Base-by-base conservation (phyloP, 75 land plant species). In the Pinus taeda region DNA sequence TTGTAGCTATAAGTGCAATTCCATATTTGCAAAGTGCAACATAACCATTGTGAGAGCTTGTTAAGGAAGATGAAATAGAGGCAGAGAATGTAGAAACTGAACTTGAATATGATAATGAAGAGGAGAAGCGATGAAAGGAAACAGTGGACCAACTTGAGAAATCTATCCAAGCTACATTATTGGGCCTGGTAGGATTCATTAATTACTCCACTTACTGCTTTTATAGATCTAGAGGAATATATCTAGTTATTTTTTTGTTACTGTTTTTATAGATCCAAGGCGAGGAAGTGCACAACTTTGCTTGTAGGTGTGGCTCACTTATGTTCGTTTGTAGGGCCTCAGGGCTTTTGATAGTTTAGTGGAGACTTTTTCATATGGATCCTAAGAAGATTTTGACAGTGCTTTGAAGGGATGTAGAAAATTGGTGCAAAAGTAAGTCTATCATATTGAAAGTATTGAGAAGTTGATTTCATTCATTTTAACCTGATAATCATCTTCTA, bases 301-400 rank as follows among this genome's bases (percentile, higher is more conserved):
- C 12, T 2, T 6, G 49, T 57, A 57, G n/a, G 30, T 3, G 15
- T 26, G 15, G 1, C 12, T 15, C 61, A 3, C 15, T 59, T 59
- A 24, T 57, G 17, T 72, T 39, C 4, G 17, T 21, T 57, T 84
- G 76, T 95, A 97, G 98, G 89, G 98, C 67, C 77, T 97, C 59
- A 97, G 90, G 78, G 92, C 77, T 62, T n/a, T 97, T 74, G 99
- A 97, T 75, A 83, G 62, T 73, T 92, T 95, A 18, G 96, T 97
- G 60, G 99, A 97, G 78, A 95, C 73, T 82, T 62, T 97, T 57
- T 87, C 99, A 71, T 85, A 93, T n/a, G 98, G 95, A 73, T 95
- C 99, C 75, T 92, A 91, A 93, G 84, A 88, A 63, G 99, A 95
- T 30, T 57, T 97, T 8, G 98, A 93, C 49, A 93, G 62, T 85